These are phyloP conservation scores for Boletus vinaceobasis DNA, from an alignment of 768 basidiomycete species.

Conservation along the genomic window DNA sequence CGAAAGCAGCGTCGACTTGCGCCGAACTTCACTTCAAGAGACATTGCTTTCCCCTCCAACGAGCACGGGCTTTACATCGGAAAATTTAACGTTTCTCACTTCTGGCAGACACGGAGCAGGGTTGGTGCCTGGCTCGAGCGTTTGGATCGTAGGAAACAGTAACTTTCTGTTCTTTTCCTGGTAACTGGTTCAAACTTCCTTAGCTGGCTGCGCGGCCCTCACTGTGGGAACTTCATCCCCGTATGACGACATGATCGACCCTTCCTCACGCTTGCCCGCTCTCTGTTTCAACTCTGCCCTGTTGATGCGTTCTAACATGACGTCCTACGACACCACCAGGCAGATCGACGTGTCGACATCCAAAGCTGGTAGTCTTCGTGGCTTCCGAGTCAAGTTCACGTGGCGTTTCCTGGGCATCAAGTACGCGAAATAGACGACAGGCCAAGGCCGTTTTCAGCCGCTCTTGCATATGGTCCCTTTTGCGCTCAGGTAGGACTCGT, in stretches of 20 bases:
- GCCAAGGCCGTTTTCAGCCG: conserved; percentile 12
- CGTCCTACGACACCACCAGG: conserved; percentile 11
- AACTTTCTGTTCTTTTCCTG: neutral
- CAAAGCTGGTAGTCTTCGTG: conserved; percentile 15
- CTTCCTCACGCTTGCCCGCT: neutral
- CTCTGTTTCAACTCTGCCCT: conserved; percentile 22
- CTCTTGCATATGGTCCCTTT: conserved; percentile 12
- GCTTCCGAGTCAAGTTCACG: conserved; percentile 18
- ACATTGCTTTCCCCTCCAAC: conserved; percentile 3
- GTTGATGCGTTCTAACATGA: conserved; percentile 20
- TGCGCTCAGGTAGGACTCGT: conserved; percentile 16
- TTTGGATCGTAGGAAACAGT: conserved; percentile 9
- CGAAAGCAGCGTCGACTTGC: neutral
- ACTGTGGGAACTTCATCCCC: neutral
- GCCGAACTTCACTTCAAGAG: conserved; percentile 9
- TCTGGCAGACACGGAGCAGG: conserved; percentile 9
- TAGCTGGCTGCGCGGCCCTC: too few relatives aligned
- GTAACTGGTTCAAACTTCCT: neutral
- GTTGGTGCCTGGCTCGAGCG: neutral
- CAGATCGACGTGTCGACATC: conserved; percentile 14
- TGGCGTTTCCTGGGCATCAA: conserved; percentile 19
- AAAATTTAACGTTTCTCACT: conserved; percentile 2
- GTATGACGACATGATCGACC: neutral
- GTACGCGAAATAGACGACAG: conserved; percentile 6
- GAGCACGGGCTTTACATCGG: neutral